Conservation (phyloP, 495 filamentous ascomycete genomes). For the Talaromyces stipitatus region DNA sequence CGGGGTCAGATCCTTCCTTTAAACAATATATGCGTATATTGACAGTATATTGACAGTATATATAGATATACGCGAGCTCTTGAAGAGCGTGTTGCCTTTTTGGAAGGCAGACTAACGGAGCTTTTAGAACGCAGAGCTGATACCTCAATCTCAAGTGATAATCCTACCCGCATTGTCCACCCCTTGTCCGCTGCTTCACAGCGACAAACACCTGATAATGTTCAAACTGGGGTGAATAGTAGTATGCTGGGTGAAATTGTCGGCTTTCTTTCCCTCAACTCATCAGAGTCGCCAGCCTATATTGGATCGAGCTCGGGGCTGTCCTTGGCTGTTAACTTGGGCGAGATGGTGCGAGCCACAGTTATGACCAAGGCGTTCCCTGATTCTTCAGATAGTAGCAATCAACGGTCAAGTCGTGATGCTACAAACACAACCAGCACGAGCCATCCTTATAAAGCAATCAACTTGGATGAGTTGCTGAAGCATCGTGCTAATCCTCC, state of each 20-base stretch:
- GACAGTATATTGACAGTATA: not conserved
- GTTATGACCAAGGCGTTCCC: conserved; percentile 17
- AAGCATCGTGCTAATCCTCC: conserved; percentile 39
- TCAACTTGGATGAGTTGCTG: conserved; percentile 31
- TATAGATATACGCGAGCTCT: conserved; percentile 38
- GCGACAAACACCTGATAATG: conserved; percentile 18
- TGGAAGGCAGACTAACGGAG: conserved; percentile 31
- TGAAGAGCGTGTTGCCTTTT: conserved; percentile 39
- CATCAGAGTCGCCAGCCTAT: conserved; percentile 41
- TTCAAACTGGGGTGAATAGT: conserved; percentile 17
- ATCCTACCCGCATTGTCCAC: conserved; percentile 11
- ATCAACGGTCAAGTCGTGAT: not conserved
- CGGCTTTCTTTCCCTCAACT: conserved; percentile 42
- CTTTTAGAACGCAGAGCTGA: conserved; percentile 7
- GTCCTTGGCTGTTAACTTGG: conserved; percentile 39
- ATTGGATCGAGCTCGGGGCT: conserved; percentile 47
- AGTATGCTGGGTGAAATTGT: conserved; percentile 45
- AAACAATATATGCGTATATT: not conserved
- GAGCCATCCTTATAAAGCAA: conserved; percentile 6
- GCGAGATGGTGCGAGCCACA: conserved; percentile 47
- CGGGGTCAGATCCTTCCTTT: conserved; percentile 22
- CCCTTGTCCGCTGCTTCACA: conserved; percentile 17
- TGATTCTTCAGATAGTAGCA: not conserved
- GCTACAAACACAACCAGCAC: not conserved
- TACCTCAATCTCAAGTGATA: conserved; percentile 7